Percentiles rank a stretch among this genome's conserved stretches.
Evolutionary conservation across 1,284 basidiomycete species (phyloP).

Genomic region (Ceratobasidium sp.): DNA sequence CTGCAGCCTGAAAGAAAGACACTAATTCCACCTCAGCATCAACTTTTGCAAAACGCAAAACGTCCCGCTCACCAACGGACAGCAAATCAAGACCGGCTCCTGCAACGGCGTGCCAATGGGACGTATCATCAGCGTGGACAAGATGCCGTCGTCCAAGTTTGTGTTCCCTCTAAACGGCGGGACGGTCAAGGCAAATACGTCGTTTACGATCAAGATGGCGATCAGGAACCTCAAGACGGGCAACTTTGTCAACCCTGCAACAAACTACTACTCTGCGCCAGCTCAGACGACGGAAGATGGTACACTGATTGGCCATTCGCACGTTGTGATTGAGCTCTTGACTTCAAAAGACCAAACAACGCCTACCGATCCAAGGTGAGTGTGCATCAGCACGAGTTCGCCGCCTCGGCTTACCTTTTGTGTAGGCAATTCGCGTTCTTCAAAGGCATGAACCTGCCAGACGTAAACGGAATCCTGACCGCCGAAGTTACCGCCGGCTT

Average conservation of each 20-base stretch:
- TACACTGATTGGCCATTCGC: slow-evolving; percentile 65
- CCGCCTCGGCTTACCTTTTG: background rate
- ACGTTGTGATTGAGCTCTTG: slow-evolving; percentile 67
- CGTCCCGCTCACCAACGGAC: slow-evolving; percentile 65
- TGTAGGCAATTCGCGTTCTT: slow-evolving; percentile 66
- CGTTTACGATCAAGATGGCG: slow-evolving; percentile 65
- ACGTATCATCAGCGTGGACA: slow-evolving; percentile 61
- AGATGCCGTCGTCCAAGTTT: slow-evolving; percentile 68
- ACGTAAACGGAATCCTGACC: slow-evolving; percentile 59
- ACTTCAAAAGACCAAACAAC: slow-evolving; percentile 59
- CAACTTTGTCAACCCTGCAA: slow-evolving; percentile 65
- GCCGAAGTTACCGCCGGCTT: slow-evolving; percentile 64
- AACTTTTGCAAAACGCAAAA: slow-evolving; percentile 66
- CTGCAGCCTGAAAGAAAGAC: background rate
- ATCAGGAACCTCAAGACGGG: slow-evolving; percentile 66
- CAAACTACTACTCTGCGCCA: slow-evolving; percentile 70
- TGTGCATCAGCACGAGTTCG: background rate
- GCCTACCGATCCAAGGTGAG: slow-evolving; percentile 59
- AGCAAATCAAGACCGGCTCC: slow-evolving; percentile 65
- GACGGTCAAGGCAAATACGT: slow-evolving; percentile 59
- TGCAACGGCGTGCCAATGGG: slow-evolving; percentile 71
- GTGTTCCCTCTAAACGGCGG: slow-evolving; percentile 62
- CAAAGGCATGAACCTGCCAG: slow-evolving; percentile 65
- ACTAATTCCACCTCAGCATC: slow-evolving; percentile 54
- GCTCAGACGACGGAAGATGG: slow-evolving; percentile 65